Evolutionary conservation across 768 basidiomycete genomes (phyloP).

Genomic region (Boletellus emodensis): DNA sequence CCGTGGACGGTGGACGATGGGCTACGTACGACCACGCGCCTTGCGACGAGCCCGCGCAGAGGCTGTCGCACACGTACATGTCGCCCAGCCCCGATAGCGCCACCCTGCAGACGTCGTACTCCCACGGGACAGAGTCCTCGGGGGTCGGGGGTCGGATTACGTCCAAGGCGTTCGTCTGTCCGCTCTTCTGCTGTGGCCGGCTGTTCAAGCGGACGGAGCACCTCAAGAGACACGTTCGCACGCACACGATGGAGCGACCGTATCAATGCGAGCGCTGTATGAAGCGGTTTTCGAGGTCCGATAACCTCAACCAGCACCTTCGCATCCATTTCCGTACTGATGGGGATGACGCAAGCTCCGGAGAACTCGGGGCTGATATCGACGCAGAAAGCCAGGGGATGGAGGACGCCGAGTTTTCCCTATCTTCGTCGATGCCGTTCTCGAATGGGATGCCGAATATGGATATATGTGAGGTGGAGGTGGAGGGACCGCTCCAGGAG

Average conservation of each 20-base stretch:
- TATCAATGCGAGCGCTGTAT: slow-evolving; percentile 70
- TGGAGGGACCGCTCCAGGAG: slow-evolving; percentile 51
- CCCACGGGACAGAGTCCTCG: slow-evolving; percentile 18
- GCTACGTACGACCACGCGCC: slow-evolving; percentile 16
- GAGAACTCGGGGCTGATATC: slow-evolving; percentile 25
- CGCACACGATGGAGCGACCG: slow-evolving; percentile 87
- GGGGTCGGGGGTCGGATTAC: slow-evolving; percentile 31
- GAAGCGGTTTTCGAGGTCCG: slow-evolving; percentile 83
- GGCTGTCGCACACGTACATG: slow-evolving; percentile 16
- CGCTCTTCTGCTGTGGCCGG: slow-evolving; percentile 76
- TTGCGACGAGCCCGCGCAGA: slow-evolving; percentile 17
- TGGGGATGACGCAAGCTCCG: slow-evolving; percentile 27
- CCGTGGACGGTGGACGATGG: slow-evolving; percentile 21
- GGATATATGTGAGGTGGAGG: slow-evolving; percentile 58
- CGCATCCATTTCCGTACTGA: slow-evolving; percentile 59
- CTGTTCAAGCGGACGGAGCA: slow-evolving; percentile 93
- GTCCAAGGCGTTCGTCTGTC: slow-evolving; percentile 74
- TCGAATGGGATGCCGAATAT: slow-evolving; percentile 40
- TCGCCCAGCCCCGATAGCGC: slow-evolving; percentile 6
- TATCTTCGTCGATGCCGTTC: slow-evolving; percentile 24
- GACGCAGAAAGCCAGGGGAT: slow-evolving; percentile 26
- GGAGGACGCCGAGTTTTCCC: slow-evolving; percentile 31
- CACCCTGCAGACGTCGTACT: slow-evolving; percentile 22
- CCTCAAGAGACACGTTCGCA: slow-evolving; percentile 80
- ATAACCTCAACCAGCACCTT: slow-evolving; percentile 84